Evolutionary conservation across 441 rosid species (phyloP).

Genomic region (Iberis amara): DNA sequence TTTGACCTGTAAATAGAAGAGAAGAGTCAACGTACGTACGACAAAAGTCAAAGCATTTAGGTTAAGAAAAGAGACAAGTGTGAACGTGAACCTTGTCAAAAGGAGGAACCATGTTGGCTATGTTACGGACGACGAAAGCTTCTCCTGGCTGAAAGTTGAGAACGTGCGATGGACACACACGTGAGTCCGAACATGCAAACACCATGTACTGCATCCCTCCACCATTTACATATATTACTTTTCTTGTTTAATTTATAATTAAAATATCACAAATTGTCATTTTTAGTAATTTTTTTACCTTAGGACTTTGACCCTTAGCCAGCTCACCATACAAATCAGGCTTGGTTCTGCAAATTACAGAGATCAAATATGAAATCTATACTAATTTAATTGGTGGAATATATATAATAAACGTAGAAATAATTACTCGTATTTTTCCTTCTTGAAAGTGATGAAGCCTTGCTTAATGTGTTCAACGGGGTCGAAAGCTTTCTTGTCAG

Average conservation of each 20-base stretch:
- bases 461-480: conserved; percentile 58
- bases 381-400: neutral
- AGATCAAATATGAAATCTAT: neutral
- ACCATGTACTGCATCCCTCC: conserved; percentile 71
- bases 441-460: conserved; percentile 83
- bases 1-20: conserved; percentile 36
- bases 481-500: conserved; percentile 38
- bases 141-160: conserved; percentile 91
- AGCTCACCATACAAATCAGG: conserved; percentile 69
- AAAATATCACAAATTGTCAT: neutral
- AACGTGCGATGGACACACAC: conserved; percentile 93
- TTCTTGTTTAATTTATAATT: neutral
- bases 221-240: neutral
- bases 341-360: conserved; percentile 42
- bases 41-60: neutral
- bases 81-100: conserved; percentile 57
- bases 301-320: conserved; percentile 90
- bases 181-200: conserved; percentile 93
- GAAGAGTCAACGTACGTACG: neutral
- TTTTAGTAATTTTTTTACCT: conserved; percentile 33
- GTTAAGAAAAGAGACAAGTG: neutral
- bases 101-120: conserved; percentile 88
- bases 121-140: conserved; percentile 89
- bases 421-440: conserved; percentile 74
- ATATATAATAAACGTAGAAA: too few species aligned